Percentiles rank a stretch among this genome's conserved stretches.
phyloP scores from a whole-genome alignment of 1,284 basidiomycete species.

The Ceratobasidium sp. region DNA sequence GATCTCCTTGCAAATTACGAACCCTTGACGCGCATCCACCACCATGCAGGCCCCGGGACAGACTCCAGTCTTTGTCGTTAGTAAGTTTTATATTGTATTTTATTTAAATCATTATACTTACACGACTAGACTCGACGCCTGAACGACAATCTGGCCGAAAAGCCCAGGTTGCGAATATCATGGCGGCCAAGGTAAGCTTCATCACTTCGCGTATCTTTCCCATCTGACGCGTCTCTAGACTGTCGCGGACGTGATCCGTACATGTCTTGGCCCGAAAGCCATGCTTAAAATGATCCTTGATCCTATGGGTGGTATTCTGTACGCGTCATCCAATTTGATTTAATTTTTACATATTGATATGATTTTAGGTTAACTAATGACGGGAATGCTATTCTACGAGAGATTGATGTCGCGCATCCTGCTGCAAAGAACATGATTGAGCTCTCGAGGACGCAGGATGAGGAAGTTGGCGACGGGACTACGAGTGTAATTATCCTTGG shows the following conservation, averaged over 20 bases:
- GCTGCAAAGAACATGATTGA: slow-evolving; percentile 99
- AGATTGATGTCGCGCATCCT: slow-evolving; percentile 98
- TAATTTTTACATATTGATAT: neutral
- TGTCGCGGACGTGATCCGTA: slow-evolving; percentile 98
- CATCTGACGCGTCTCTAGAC: slow-evolving; percentile 67
- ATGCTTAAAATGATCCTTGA: slow-evolving; percentile 99
- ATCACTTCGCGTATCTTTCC: slow-evolving; percentile 7
- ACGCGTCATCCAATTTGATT: slow-evolving; percentile 56
- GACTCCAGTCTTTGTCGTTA: slow-evolving; percentile 83
- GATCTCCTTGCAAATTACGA: slow-evolving; percentile 15
- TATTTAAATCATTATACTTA: slow-evolving; percentile 43
- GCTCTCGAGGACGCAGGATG: slow-evolving; percentile 95
- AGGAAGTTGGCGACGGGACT: slow-evolving; percentile 98
- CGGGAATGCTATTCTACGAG: slow-evolving; percentile 95
- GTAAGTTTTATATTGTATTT: slow-evolving; percentile 60
- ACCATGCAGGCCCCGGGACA: slow-evolving; percentile 59
- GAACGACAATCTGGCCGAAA: slow-evolving; percentile 95
- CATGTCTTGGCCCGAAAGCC: slow-evolving; percentile 96
- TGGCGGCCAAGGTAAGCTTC: slow-evolving; percentile 87
- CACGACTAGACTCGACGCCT: slow-evolving; percentile 82
- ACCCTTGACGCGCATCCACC: slow-evolving; percentile 44
- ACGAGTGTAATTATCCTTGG: slow-evolving; percentile 98
- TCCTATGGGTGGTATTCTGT: slow-evolving; percentile 97
- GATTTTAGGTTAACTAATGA: slow-evolving; percentile 88
- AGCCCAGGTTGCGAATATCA: slow-evolving; percentile 97